Percentiles rank a stretch among this genome's conserved stretches.
These are phyloP conservation scores for Alternaria angustiovoidea DNA, from an alignment of 2,329 filamentous ascomycete species.

Conservation along the genomic window DNA sequence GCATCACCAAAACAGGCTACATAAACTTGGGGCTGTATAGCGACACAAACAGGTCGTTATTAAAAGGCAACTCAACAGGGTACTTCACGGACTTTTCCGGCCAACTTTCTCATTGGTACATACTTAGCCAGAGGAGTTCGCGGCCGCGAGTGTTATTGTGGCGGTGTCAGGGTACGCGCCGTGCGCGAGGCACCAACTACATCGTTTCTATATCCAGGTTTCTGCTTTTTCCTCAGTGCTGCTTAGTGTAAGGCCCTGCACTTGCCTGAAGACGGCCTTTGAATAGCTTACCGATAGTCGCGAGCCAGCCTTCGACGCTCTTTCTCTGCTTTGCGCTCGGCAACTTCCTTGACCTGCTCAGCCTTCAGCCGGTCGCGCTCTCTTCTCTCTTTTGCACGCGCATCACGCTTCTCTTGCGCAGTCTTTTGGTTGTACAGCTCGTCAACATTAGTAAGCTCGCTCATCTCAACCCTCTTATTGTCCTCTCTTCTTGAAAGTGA, in stretches of 20 bases:
- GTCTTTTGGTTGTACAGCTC: neutral
- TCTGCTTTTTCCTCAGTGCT: neutral
- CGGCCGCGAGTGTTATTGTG: neutral
- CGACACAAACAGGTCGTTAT: too few relatives aligned
- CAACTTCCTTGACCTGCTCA: neutral
- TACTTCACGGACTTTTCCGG: rapidly evolving
- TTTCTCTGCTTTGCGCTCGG: neutral
- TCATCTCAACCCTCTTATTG: neutral
- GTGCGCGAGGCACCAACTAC: neutral
- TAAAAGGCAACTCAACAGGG: too few relatives aligned
- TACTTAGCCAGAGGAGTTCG: neutral
- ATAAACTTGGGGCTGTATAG: too few relatives aligned
- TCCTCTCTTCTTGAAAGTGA: neutral
- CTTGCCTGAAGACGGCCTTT: neutral
- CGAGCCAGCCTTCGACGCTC: neutral
- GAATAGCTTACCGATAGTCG: neutral
- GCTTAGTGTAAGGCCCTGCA: neutral
- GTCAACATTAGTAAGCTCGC: neutral
- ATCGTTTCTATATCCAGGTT: too few relatives aligned
- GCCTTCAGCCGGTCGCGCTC: neutral
- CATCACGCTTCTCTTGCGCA: neutral
- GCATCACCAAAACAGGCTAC: neutral
- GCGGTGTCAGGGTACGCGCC: neutral
- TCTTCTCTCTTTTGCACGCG: neutral
- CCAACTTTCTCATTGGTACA: too few relatives aligned